phyloP scores from a whole-genome alignment of 2,329 filamentous ascomycete species.

The Dactylellina cionopaga region DNA sequence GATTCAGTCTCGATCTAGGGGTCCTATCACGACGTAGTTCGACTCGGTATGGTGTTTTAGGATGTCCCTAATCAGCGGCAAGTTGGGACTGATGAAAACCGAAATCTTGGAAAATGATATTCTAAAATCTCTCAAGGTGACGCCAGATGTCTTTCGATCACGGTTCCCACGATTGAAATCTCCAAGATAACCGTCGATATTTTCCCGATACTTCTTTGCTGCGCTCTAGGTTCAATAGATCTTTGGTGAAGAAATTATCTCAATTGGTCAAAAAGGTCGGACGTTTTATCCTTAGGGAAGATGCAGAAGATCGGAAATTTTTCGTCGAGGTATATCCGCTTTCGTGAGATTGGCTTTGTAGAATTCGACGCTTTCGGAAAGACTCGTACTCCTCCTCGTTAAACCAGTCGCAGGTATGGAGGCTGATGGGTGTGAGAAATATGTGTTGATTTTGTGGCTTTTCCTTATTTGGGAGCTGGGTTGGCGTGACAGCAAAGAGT shows the following conservation, averaged over 20 bases:
- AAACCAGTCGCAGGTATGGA: conserved; percentile 1
- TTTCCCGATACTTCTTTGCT: background rate
- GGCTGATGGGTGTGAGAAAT: conserved; percentile 9
- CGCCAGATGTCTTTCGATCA: conserved; percentile 6
- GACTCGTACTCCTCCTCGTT: background rate
- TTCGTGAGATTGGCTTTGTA: conserved; percentile 22
- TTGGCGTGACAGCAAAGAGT: conserved; percentile 35
- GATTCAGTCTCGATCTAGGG: background rate
- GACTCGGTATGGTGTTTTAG: conserved; percentile 29
- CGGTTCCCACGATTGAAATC: conserved; percentile 8
- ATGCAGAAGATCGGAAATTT: background rate
- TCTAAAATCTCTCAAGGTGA: background rate
- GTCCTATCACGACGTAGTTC: background rate
- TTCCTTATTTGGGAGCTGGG: conserved; percentile 13
- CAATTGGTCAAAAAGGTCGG: conserved; percentile 48
- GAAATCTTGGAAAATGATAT: too few species aligned
- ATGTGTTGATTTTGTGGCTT: conserved; percentile 50
- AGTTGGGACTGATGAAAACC: too few species aligned
- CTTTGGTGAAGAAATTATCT: conserved; percentile 13
- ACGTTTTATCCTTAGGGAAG: conserved; percentile 27
- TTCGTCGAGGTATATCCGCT: conserved; percentile 12
- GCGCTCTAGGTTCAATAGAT: background rate
- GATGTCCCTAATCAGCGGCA: conserved; percentile 10
- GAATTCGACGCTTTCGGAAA: conserved; percentile 50
- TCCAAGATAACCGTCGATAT: background rate